A percentile compares a stretch with the other conserved stretches of the same genome.
These are phyloP conservation scores for Globisporangium yorkense DNA, from an alignment of 352 stramenopile genomes.

Conservation along the genomic window DNA sequence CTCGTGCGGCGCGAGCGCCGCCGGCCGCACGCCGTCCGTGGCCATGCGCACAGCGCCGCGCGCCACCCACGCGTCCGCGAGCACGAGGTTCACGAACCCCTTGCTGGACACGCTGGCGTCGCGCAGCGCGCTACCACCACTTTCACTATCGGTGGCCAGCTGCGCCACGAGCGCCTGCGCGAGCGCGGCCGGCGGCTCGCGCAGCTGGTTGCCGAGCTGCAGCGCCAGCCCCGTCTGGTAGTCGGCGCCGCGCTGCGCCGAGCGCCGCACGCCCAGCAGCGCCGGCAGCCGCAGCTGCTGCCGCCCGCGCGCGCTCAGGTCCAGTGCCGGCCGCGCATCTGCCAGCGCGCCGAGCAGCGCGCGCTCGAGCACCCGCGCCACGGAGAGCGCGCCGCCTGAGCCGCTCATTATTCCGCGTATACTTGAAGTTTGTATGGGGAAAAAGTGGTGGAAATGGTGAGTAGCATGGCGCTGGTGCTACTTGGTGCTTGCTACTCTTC, in stretches of 20 bases:
- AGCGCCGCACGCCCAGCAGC: conserved; percentile 59
- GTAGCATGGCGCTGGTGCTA: not conserved
- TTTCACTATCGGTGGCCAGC: not conserved
- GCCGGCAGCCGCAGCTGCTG: conserved; percentile 21
- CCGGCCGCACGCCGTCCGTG: conserved; percentile 16
- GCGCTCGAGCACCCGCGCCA: conserved; percentile 39
- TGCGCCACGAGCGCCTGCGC: conserved; percentile 29
- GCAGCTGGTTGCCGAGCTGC: conserved; percentile 41
- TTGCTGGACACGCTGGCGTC: conserved; percentile 53
- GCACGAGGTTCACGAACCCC: conserved; percentile 77
- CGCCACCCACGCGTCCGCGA: conserved; percentile 68
- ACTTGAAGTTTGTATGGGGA: not conserved
- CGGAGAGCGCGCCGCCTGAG: conserved; percentile 29
- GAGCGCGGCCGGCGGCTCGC: conserved; percentile 31
- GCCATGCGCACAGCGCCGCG: conserved; percentile 53
- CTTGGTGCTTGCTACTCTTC: not conserved
- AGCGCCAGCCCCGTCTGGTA: conserved; percentile 75
- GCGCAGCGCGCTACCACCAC: conserved; percentile 6
- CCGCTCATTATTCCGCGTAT: conserved; percentile 8
- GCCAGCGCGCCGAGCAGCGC: conserved; percentile 35
- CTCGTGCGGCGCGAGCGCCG: not conserved
- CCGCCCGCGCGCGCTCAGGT: conserved; percentile 8
- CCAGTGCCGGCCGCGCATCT: conserved; percentile 25
- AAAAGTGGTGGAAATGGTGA: not conserved
- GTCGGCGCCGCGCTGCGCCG: conserved; percentile 50